These are phyloP conservation scores for Blastomyces emzantsi DNA, from an alignment of 2,329 filamentous ascomycete genomes.

Conservation along the genomic window DNA sequence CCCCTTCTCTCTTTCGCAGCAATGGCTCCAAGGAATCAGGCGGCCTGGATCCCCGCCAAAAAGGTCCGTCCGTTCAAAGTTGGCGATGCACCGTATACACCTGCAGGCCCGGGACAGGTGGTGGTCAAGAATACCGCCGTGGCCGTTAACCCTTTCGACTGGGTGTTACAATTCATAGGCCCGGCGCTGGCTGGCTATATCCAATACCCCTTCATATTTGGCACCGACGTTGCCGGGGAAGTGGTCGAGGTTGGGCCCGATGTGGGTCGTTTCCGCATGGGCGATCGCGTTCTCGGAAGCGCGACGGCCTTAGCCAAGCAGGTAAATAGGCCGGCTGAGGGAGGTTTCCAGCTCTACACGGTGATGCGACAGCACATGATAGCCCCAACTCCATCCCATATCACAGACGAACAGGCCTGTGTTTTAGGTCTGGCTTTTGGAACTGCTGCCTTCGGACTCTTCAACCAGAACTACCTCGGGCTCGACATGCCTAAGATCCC, in stretches of 20 bases:
- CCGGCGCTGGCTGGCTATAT: not conserved
- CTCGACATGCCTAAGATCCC: too few species aligned
- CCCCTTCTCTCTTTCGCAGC: not conserved
- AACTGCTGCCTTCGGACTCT: too few species aligned
- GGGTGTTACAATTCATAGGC: not conserved
- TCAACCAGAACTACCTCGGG: too few species aligned
- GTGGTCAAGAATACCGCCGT: not conserved
- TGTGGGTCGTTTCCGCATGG: not conserved
- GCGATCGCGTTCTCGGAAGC: too few species aligned
- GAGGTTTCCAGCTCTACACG: too few species aligned
- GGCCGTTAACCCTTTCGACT: not conserved
- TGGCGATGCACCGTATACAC: not conserved
- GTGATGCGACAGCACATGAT: too few species aligned
- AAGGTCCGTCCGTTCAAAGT: not conserved
- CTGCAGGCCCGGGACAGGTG: conserved; percentile 4
- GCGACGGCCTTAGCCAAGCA: too few species aligned
- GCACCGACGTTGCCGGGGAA: not conserved
- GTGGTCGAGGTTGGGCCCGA: not conserved
- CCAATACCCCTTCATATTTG: not conserved
- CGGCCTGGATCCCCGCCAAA: not conserved
- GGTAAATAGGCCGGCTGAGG: too few species aligned
- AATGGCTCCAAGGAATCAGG: not conserved
- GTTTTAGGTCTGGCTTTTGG: too few species aligned
- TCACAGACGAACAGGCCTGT: too few species aligned
- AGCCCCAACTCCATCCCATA: too few species aligned